These are phyloP conservation scores for Monilinia polystroma DNA, from an alignment of 2,329 filamentous ascomycete species.

Conservation along the genomic window DNA sequence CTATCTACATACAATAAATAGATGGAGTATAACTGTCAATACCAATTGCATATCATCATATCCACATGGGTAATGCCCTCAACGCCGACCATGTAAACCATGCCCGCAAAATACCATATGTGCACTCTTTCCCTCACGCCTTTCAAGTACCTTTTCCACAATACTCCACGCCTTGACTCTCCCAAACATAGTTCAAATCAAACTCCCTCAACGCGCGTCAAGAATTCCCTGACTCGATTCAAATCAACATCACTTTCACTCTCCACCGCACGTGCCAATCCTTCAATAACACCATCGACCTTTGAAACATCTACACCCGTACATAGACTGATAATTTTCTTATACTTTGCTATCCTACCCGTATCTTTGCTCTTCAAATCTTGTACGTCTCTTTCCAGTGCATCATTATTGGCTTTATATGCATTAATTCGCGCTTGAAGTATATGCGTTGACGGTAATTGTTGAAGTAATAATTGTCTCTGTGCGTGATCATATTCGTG, in stretches of 20 bases:
- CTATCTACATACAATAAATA: not conserved
- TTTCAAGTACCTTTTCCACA: not conserved
- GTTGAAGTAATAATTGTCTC: conserved; percentile 41
- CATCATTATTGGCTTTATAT: conserved; percentile 66
- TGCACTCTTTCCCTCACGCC: not conserved
- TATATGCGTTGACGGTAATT: conserved; percentile 57
- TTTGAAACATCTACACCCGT: conserved; percentile 72
- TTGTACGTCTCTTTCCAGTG: conserved; percentile 65
- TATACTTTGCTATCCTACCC: conserved; percentile 83
- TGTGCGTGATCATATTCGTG: conserved; percentile 45
- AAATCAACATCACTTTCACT: conserved; percentile 81
- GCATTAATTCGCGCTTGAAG: conserved; percentile 69
- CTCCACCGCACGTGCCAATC: conserved; percentile 82
- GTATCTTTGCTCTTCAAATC: conserved; percentile 75
- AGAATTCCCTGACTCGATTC: conserved; percentile 72
- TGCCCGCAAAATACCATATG: not conserved
- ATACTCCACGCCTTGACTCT: not conserved
- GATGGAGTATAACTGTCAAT: not conserved
- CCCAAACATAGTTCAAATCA: not conserved
- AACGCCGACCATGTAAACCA: conserved; percentile 5
- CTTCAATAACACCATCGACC: conserved; percentile 77
- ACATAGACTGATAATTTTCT: conserved; percentile 83
- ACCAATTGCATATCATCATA: conserved; percentile 6
- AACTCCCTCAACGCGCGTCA: conserved; percentile 63
- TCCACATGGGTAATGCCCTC: conserved; percentile 2